Percentiles rank a stretch among this genome's conserved stretches.
Conservation (phyloP, 2,329 filamentous ascomycete genomes). For the Chaetomiaceae sp. region DNA sequence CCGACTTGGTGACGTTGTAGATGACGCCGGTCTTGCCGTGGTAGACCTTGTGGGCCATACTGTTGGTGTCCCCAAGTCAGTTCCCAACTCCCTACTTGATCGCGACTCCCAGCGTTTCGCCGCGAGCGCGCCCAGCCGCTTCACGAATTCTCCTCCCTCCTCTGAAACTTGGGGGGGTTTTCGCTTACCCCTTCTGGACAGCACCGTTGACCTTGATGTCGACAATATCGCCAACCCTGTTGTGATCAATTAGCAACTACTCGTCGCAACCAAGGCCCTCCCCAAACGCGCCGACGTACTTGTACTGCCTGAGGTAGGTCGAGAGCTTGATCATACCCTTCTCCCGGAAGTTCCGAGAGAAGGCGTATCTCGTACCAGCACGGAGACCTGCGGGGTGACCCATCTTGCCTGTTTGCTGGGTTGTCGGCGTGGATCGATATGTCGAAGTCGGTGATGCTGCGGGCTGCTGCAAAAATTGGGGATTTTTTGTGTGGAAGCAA, state of each 20-base stretch:
- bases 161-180: conserved; percentile 21
- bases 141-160: conserved; percentile 15
- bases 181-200: conserved; percentile 88
- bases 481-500: conserved; percentile 28
- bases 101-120: not conserved
- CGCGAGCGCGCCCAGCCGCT: not conserved
- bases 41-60: conserved; percentile 99
- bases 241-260: conserved; percentile 39
- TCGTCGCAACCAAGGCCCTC: conserved; percentile 2
- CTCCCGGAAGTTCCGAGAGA: conserved; percentile 90
- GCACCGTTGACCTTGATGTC: conserved; percentile 99
- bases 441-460: conserved; percentile 27
- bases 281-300: conserved; percentile 46
- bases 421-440: conserved; percentile 36
- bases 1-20: conserved; percentile 98
- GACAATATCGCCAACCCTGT: conserved; percentile 93
- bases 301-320: conserved; percentile 93
- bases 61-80: conserved; percentile 37
- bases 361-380: conserved; percentile 86
- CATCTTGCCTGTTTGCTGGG: conserved; percentile 55
- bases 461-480: conserved; percentile 23
- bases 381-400: conserved; percentile 85
- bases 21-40: conserved; percentile 98
- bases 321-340: conserved; percentile 90
- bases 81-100: not conserved